phyloP scores from a whole-genome alignment of 768 basidiomycete genomes.

The Lactarius hengduanensis region DNA sequence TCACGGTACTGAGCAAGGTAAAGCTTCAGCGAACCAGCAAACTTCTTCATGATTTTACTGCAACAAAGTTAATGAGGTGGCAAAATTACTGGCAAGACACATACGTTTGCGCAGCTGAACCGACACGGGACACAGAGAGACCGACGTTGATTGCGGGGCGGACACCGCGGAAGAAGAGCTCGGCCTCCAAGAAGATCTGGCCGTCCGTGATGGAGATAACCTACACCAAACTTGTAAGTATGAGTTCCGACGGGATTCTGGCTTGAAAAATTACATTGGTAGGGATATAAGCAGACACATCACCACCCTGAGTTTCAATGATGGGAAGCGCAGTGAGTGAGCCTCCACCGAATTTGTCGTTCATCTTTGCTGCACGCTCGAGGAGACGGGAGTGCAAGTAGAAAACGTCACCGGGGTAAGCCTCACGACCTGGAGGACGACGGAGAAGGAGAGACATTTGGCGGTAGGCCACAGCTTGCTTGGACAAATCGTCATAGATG shows the following conservation, averaged over 20 bases:
- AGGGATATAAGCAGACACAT: slow-evolving; percentile 99
- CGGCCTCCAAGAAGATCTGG: slow-evolving; percentile 99
- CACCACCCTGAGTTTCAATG: slow-evolving; percentile 99
- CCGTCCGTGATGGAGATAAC: slow-evolving; percentile 99
- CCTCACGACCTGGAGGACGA: slow-evolving; percentile 99
- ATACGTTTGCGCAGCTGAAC: slow-evolving; percentile 99
- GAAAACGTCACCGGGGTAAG: slow-evolving; percentile 99
- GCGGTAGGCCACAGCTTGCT: slow-evolving; percentile 99
- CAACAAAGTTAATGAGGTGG: slow-evolving; percentile 16
- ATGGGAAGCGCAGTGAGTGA: slow-evolving; percentile 98
- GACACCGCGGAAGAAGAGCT: slow-evolving; percentile 99
- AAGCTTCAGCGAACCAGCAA: slow-evolving; percentile 98
- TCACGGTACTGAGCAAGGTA: slow-evolving; percentile 99
- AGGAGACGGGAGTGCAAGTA: slow-evolving; percentile 99
- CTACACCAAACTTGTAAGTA: slow-evolving; percentile 40
- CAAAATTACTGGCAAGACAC: slow-evolving; percentile 33
- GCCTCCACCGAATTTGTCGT: slow-evolving; percentile 97
- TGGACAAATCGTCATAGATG: slow-evolving; percentile 99
- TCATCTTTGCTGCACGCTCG: slow-evolving; percentile 99
- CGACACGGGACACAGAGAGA: slow-evolving; percentile 99
- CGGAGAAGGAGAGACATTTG: slow-evolving; percentile 99
- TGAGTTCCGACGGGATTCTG: slow-evolving; percentile 1
- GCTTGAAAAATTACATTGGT: slow-evolving; percentile 63
- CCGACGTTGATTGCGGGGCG: slow-evolving; percentile 99
- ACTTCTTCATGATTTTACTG: slow-evolving; percentile 99